These are phyloP conservation scores for Hysterium pulicare DNA, from an alignment of 2,329 filamentous ascomycete species.

Conservation along the genomic window DNA sequence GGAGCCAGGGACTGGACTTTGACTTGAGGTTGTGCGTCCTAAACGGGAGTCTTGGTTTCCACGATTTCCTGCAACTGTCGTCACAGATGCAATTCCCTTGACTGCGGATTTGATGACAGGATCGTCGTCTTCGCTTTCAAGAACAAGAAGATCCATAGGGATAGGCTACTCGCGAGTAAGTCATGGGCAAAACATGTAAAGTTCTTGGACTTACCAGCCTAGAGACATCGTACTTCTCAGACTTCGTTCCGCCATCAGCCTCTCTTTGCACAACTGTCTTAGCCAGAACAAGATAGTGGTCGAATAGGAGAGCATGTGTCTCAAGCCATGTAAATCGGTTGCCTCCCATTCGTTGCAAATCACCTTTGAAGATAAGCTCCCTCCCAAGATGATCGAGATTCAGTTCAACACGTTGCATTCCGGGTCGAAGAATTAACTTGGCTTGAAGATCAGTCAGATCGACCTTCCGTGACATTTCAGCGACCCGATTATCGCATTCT, in stretches of 20 bases:
- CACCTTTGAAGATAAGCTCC: constrained; percentile 83
- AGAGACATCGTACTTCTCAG: constrained; percentile 85
- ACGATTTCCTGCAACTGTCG: constrained; percentile 25
- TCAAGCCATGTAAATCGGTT: constrained; percentile 93
- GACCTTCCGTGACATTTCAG: constrained; percentile 87
- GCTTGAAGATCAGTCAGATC: constrained; percentile 78
- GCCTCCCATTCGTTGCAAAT: constrained; percentile 82
- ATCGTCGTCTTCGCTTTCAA: constrained; percentile 91
- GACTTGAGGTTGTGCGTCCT: constrained; percentile 40
- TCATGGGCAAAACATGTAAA: constrained; percentile 3
- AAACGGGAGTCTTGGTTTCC: constrained; percentile 48
- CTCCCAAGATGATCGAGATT: constrained; percentile 93
- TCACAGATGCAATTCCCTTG: constrained; percentile 64
- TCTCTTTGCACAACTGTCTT: constrained; percentile 71
- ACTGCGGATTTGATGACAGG: constrained; percentile 76
- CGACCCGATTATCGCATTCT: constrained; percentile 89
- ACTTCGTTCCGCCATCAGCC: constrained; percentile 68
- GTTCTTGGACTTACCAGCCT: constrained; percentile 63
- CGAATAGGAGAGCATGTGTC: constrained; percentile 88
- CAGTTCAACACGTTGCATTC: constrained; percentile 78
- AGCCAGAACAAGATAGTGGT: constrained; percentile 91
- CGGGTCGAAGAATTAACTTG: constrained; percentile 80
- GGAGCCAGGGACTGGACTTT: constrained; percentile 45
- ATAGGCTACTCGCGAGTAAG: constrained; percentile 58
- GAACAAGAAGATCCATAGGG: constrained; percentile 89